Evolutionary conservation across 2,329 filamentous ascomycete genomes (phyloP).

Genomic region (Hawksworthiomyces lignivorus): DNA sequence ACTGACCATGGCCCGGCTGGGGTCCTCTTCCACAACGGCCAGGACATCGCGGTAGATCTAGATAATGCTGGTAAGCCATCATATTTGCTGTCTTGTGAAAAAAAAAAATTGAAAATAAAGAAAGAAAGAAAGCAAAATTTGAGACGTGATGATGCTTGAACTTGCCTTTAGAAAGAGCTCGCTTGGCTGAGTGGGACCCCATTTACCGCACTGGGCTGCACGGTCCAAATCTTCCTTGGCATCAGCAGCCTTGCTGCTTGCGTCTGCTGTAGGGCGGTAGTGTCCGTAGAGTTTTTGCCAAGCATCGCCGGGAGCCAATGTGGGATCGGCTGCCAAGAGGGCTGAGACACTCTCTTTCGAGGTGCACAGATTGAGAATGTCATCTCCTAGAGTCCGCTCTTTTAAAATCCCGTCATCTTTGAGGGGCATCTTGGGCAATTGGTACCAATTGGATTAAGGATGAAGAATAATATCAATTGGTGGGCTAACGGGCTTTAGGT

Average conservation of each 20-base stretch:
- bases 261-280: slow-evolving; percentile 16
- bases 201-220: slow-evolving; percentile 57
- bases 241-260: slow-evolving; percentile 9
- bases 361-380: slow-evolving; percentile 45
- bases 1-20: slow-evolving; percentile 42
- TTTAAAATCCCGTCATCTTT: slow-evolving; percentile 1
- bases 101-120: background rate
- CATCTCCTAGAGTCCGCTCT: slow-evolving; percentile 29
- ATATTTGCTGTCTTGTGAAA: too few species aligned
- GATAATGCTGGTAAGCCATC: background rate
- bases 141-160: too few species aligned
- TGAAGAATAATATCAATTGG: background rate
- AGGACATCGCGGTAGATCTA: slow-evolving; percentile 61
- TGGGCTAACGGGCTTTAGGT: background rate
- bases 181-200: slow-evolving; percentile 56
- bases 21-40: slow-evolving; percentile 43
- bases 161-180: slow-evolving; percentile 58
- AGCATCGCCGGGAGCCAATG: slow-evolving; percentile 42
- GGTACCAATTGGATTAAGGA: too few species aligned
- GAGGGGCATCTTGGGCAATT: background rate
- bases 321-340: slow-evolving; percentile 45
- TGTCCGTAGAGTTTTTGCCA: slow-evolving; percentile 48
- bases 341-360: slow-evolving; percentile 49
- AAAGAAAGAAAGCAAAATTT: slow-evolving; percentile 9
- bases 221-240: slow-evolving; percentile 38